phyloP scores from a whole-genome alignment of 2,329 filamentous ascomycete genomes.

The Talaromyces verruculosus region DNA sequence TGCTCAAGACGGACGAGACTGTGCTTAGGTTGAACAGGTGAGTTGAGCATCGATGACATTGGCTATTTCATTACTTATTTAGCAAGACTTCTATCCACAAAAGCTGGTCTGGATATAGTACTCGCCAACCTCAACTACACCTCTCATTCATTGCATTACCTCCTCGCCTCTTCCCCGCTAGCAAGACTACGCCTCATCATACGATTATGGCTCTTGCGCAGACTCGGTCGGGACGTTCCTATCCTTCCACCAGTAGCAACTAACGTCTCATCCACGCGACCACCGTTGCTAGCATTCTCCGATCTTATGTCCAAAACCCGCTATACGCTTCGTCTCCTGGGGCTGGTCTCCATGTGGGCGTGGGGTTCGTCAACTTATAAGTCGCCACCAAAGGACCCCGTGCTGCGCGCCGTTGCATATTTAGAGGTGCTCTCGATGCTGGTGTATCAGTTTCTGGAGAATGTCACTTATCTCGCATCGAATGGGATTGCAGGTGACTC shows the following conservation, averaged over 20 bases:
- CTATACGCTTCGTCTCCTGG: slow-evolving; percentile 59
- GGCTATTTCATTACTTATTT: slow-evolving; percentile 21
- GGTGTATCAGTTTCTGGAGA: slow-evolving; percentile 77
- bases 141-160: slow-evolving; percentile 60
- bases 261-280: slow-evolving; percentile 37
- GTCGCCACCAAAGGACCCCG: slow-evolving; percentile 43
- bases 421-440: slow-evolving; percentile 68
- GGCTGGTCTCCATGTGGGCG: slow-evolving; percentile 72
- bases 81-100: slow-evolving; percentile 65
- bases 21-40: slow-evolving; percentile 24
- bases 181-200: slow-evolving; percentile 43
- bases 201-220: slow-evolving; percentile 44
- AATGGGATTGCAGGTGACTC: slow-evolving; percentile 65
- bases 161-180: slow-evolving; percentile 56
- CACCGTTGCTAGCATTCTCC: slow-evolving; percentile 51
- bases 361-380: slow-evolving; percentile 67
- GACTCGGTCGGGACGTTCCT: slow-evolving; percentile 16
- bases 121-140: slow-evolving; percentile 69
- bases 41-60: not conserved
- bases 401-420: slow-evolving; percentile 58
- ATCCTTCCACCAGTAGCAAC: slow-evolving; percentile 24
- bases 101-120: slow-evolving; percentile 67
- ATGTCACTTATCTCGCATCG: slow-evolving; percentile 71
- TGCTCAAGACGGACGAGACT: slow-evolving; percentile 21
- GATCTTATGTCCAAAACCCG: slow-evolving; percentile 52